Conservation (phyloP, 352 stramenopile genomes). For the Thalassiosira pacifica region DNA sequence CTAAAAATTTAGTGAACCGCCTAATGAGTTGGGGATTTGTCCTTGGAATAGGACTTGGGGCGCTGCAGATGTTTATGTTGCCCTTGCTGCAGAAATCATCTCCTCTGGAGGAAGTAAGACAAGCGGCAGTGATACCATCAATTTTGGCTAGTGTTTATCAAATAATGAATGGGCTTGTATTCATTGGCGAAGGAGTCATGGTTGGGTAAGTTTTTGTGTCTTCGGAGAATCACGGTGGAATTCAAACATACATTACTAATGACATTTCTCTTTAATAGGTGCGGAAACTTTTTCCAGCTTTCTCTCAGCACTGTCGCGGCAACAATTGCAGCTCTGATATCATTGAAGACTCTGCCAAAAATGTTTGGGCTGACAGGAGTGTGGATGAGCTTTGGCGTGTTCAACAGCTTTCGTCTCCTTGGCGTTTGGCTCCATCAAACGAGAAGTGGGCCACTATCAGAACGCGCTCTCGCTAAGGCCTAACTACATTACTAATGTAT, state of each 20-base stretch:
- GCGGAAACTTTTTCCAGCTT: constrained; percentile 81
- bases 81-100: constrained; percentile 83
- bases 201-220: constrained; percentile 58
- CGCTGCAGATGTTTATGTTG: constrained; percentile 78
- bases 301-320: constrained; percentile 79
- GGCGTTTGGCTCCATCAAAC: constrained; percentile 83
- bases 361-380: constrained; percentile 81
- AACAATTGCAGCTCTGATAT: constrained; percentile 73
- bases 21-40: constrained; percentile 86
- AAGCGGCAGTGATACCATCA: constrained; percentile 81
- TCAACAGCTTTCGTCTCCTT: constrained; percentile 75
- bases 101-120: constrained; percentile 83
- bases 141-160: constrained; percentile 84
- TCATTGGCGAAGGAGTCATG: constrained; percentile 87
- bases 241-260: neutral
- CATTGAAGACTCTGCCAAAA: constrained; percentile 73
- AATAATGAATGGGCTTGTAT: constrained; percentile 87
- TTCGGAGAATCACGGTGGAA: neutral
- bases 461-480: constrained; percentile 46
- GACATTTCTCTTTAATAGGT: constrained; percentile 21
- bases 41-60: constrained; percentile 75
- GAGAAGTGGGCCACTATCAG: constrained; percentile 71
- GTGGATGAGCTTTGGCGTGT: constrained; percentile 84
- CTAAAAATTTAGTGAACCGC: constrained; percentile 81
- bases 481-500: neutral